phyloP scores from a whole-genome alignment of 768 basidiomycete genomes.

The Termitomyces eurrhizus region DNA sequence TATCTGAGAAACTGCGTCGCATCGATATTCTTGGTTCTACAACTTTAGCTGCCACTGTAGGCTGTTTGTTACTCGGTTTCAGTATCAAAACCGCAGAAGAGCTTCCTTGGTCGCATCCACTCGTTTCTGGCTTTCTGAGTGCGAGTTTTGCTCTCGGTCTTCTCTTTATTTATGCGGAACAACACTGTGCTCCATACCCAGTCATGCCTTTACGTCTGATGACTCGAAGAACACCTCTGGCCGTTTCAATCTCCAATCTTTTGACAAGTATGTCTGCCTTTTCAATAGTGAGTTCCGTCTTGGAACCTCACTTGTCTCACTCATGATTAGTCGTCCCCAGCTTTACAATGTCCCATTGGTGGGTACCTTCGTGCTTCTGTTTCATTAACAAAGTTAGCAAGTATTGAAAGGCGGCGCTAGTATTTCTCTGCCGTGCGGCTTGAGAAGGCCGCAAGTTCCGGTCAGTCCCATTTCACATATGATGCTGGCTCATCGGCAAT shows the following conservation, averaged over 20 bases:
- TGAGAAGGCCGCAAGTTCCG: conserved; percentile 64
- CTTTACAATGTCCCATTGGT: conserved; percentile 86
- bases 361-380: conserved; percentile 20
- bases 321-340: conserved; percentile 26
- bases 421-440: conserved; percentile 84
- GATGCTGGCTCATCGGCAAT: conserved; percentile 12
- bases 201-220: conserved; percentile 87
- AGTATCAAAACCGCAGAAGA: conserved; percentile 78
- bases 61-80: conserved; percentile 70
- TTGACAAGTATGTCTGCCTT: conserved; percentile 75
- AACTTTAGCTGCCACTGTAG: conserved; percentile 70
- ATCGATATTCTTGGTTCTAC: conserved; percentile 85
- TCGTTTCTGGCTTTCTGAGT: conserved; percentile 63
- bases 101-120: conserved; percentile 68
- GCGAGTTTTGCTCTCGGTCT: conserved; percentile 49
- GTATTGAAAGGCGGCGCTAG: conserved; percentile 27
- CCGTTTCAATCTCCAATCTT: conserved; percentile 77
- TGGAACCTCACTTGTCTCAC: conserved; percentile 18
- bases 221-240: conserved; percentile 73
- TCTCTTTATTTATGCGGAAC: conserved; percentile 77
- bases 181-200: conserved; percentile 73
- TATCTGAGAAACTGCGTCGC: conserved; percentile 63
- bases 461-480: conserved; percentile 34
- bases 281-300: conserved; percentile 55
- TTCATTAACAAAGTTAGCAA: not conserved